Percentiles rank a stretch among this genome's conserved stretches.
Conservation (phyloP, 768 basidiomycete species). For the Termitomyces sp. region DNA sequence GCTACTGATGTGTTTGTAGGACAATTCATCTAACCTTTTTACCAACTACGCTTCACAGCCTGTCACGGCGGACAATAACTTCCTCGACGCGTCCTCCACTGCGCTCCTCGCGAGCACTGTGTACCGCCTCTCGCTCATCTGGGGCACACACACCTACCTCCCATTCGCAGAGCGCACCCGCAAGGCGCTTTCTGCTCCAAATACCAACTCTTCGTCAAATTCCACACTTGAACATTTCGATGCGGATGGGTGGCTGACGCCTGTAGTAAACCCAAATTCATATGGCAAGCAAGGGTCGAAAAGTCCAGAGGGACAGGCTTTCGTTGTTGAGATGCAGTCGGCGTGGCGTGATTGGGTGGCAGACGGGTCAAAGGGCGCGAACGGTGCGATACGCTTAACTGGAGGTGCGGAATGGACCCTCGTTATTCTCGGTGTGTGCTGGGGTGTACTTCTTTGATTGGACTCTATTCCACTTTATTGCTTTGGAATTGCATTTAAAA, state of each 20-base stretch:
- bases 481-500: not conserved
- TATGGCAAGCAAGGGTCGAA: slow-evolving; percentile 45
- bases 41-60: slow-evolving; percentile 69
- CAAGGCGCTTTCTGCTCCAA: slow-evolving; percentile 29
- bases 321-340: slow-evolving; percentile 72
- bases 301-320: slow-evolving; percentile 79
- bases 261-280: slow-evolving; percentile 72
- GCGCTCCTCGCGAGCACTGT: slow-evolving; percentile 76
- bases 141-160: slow-evolving; percentile 47
- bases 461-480: not conserved
- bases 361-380: slow-evolving; percentile 53
- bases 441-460: slow-evolving; percentile 8
- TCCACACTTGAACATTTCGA: slow-evolving; percentile 46
- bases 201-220: slow-evolving; percentile 19
- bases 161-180: slow-evolving; percentile 59
- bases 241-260: slow-evolving; percentile 63
- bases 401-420: not conserved
- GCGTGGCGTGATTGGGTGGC: slow-evolving; percentile 76
- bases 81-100: slow-evolving; percentile 72
- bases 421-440: slow-evolving; percentile 4
- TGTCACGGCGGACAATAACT: slow-evolving; percentile 40
- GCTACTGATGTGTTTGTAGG: slow-evolving; percentile 29
- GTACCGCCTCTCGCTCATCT: slow-evolving; percentile 65
- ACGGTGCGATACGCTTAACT: slow-evolving; percentile 26
- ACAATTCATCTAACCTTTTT: slow-evolving; percentile 47